Evolutionary conservation across 2,329 filamentous ascomycete genomes (phyloP).

Genomic region (Cercospora berteroae): DNA sequence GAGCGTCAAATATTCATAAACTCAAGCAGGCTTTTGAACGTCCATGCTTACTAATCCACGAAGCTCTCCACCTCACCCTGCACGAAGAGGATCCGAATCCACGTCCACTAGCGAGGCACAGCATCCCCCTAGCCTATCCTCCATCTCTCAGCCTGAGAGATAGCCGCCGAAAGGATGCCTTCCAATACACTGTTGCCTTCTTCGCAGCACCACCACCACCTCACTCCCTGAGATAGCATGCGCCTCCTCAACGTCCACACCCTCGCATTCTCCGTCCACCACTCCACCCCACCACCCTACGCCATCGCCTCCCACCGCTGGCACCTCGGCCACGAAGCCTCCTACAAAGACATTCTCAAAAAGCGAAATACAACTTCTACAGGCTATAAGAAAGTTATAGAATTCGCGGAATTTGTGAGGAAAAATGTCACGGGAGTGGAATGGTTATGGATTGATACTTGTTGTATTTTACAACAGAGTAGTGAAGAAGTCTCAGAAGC

Average conservation of each 20-base stretch:
- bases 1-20: too few species aligned
- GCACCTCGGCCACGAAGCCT: background rate
- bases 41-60: background rate
- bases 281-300: background rate
- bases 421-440: background rate
- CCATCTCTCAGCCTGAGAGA: background rate
- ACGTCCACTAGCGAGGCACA: background rate
- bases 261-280: background rate
- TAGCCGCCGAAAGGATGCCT: background rate
- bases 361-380: background rate
- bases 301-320: background rate
- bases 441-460: background rate
- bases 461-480: background rate
- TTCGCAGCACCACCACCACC: background rate
- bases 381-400: background rate
- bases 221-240: background rate
- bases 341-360: background rate
- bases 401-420: background rate
- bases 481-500: background rate
- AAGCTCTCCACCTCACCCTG: background rate
- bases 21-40: background rate
- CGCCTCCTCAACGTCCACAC: background rate
- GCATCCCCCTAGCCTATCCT: background rate
- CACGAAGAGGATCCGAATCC: background rate
- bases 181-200: background rate